Evolutionary conservation across 441 rosid species (phyloP).

Genomic region (Erysimum pusillum): DNA sequence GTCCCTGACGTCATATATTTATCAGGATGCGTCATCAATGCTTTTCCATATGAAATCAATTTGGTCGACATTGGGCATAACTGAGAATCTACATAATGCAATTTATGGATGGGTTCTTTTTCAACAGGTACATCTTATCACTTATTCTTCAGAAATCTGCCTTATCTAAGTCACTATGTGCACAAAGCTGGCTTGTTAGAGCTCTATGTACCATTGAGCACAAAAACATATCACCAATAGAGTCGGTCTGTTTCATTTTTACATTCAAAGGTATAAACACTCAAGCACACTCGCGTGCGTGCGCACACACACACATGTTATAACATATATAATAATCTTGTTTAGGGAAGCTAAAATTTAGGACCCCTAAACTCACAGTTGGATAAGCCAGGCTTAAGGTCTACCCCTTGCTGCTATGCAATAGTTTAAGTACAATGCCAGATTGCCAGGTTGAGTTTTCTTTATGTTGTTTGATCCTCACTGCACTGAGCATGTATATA

Average conservation of each 20-base stretch:
- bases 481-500: conserved; percentile 30
- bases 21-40: conserved; percentile 79
- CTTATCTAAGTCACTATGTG: conserved; percentile 30
- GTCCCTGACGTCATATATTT: conserved; percentile 39
- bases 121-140: conserved; percentile 72
- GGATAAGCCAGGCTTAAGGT: conserved; percentile 8
- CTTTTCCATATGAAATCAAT: conserved; percentile 71
- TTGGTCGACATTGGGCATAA: conserved; percentile 94
- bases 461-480: conserved; percentile 13
- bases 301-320: neutral
- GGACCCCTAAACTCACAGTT: conserved; percentile 12
- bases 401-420: conserved; percentile 5
- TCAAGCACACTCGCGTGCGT: neutral
- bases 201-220: conserved; percentile 21
- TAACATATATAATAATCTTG: neutral
- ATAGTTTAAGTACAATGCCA: conserved; percentile 18
- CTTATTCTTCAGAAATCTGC: conserved; percentile 30
- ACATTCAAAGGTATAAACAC: neutral
- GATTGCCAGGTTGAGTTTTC: conserved; percentile 20
- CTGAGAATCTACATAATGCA: conserved; percentile 80
- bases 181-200: conserved; percentile 18
- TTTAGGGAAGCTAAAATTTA: conserved; percentile 17
- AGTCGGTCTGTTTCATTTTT: conserved; percentile 2
- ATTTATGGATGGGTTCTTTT: conserved; percentile 86
- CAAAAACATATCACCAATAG: conserved; percentile 6